These are phyloP conservation scores for Xylaria hypoxylon DNA, from an alignment of 2,329 filamentous ascomycete genomes.

Conservation along the genomic window DNA sequence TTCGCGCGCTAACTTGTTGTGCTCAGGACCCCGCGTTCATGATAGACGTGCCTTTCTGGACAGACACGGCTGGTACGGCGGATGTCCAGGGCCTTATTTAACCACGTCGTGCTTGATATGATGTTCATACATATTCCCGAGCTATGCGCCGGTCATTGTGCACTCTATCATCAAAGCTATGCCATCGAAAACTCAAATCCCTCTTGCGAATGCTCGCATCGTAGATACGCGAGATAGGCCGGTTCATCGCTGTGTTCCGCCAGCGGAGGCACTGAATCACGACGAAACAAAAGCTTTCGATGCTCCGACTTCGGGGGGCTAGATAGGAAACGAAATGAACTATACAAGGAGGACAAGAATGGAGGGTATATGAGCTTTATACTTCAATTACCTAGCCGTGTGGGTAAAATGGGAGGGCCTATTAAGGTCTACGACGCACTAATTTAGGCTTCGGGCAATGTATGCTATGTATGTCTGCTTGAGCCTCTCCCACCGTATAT, in stretches of 20 bases:
- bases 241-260: neutral
- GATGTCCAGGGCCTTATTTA: constrained; percentile 12
- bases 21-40: constrained; percentile 27
- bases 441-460: neutral
- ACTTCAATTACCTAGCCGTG: neutral
- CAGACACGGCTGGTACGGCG: constrained; percentile 6
- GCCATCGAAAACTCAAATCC: neutral
- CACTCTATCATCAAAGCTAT: neutral
- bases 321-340: neutral
- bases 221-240: constrained; percentile 23
- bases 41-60: constrained; percentile 33
- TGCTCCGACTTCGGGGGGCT: no score
- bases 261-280: neutral
- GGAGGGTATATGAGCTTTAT: neutral
- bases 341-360: neutral
- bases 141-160: neutral
- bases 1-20: neutral
- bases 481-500: neutral
- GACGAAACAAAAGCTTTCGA: neutral
- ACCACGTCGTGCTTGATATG: neutral
- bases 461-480: neutral
- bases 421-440: neutral
- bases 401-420: neutral
- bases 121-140: neutral
- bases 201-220: constrained; percentile 14